phyloP scores from a whole-genome alignment of 352 stramenopile genomes.

The Lagenidium giganteum region DNA sequence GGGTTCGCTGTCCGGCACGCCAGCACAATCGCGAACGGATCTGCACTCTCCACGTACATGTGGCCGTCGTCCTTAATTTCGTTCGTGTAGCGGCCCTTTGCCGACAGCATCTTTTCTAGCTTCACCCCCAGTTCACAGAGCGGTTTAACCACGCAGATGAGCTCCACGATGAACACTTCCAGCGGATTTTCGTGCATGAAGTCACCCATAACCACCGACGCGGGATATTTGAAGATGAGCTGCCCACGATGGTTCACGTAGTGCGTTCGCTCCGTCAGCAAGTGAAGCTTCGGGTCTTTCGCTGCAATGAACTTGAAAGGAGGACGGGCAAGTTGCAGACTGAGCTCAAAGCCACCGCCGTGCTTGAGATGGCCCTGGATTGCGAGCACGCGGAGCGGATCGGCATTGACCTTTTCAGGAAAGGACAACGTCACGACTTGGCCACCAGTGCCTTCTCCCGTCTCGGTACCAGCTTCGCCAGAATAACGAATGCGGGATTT shows the following conservation, averaged over 20 bases:
- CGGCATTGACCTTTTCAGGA: slow-evolving; percentile 78
- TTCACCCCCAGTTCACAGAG: slow-evolving; percentile 82
- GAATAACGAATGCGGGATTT: slow-evolving; percentile 82
- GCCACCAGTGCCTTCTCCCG: slow-evolving; percentile 52
- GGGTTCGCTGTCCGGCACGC: slow-evolving; percentile 69
- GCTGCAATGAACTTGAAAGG: slow-evolving; percentile 72
- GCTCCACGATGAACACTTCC: slow-evolving; percentile 84
- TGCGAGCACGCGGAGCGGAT: slow-evolving; percentile 68
- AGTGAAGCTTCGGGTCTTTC: slow-evolving; percentile 45
- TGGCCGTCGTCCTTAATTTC: slow-evolving; percentile 62
- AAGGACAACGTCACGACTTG: slow-evolving; percentile 86
- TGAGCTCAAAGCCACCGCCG: slow-evolving; percentile 70
- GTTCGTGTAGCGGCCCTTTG: slow-evolving; percentile 70
- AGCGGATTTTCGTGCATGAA: slow-evolving; percentile 79
- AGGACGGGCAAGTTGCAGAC: slow-evolving; percentile 49
- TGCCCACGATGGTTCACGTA: slow-evolving; percentile 72
- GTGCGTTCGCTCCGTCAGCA: slow-evolving; percentile 59
- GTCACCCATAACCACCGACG: slow-evolving; percentile 54
- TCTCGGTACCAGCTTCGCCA: slow-evolving; percentile 57
- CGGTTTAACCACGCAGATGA: slow-evolving; percentile 83
- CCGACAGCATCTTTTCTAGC: slow-evolving; percentile 64
- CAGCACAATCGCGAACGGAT: slow-evolving; percentile 81
- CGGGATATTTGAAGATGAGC: slow-evolving; percentile 81
- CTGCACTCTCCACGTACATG: slow-evolving; percentile 81
- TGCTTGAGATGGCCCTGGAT: slow-evolving; percentile 82